These are phyloP conservation scores for Medakamo hakoo DNA, from an alignment of 139 green algal genomes.

Conservation along the genomic window DNA sequence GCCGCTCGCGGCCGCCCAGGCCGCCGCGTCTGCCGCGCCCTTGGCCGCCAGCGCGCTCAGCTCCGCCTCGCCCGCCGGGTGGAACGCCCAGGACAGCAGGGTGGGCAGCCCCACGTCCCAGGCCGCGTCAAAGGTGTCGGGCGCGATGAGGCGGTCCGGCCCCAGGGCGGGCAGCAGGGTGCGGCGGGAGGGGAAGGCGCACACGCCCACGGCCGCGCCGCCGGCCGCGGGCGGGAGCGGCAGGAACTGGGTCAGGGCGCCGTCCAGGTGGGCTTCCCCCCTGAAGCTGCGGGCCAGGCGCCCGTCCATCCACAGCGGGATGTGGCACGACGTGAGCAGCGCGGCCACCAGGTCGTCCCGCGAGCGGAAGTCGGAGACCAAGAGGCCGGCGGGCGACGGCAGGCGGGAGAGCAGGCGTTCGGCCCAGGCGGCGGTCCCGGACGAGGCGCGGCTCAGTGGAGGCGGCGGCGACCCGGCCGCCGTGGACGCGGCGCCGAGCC, in stretches of 20 bases:
- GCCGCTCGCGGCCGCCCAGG: not conserved
- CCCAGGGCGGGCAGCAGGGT: not conserved
- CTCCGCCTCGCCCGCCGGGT: not conserved
- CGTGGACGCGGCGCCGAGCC: too few species aligned
- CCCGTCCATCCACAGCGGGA: slow-evolving; percentile 24
- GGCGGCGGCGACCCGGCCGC: too few species aligned
- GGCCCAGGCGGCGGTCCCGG: too few species aligned
- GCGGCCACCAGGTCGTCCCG: slow-evolving; percentile 56
- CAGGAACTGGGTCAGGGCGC: not conserved
- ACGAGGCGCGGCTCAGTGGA: too few species aligned
- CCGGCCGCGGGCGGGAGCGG: not conserved
- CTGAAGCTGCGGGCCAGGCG: not conserved
- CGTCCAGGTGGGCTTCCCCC: not conserved
- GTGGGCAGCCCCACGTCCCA: not conserved
- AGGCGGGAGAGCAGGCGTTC: too few species aligned
- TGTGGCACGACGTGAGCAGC: slow-evolving; percentile 66
- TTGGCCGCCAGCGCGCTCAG: not conserved
- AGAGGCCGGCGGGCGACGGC: slow-evolving; percentile 2
- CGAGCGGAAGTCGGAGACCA: slow-evolving; percentile 41
- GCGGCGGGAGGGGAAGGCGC: not conserved
- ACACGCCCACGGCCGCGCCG: not conserved
- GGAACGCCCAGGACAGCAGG: not conserved
- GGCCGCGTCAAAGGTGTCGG: not conserved
- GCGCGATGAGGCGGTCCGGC: not conserved
- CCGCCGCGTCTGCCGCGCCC: not conserved